A percentile compares a stretch with the other conserved stretches of the same genome.
These are phyloP conservation scores for Iris pallida DNA, from an alignment of 116 monocot species.

Conservation along the genomic window DNA sequence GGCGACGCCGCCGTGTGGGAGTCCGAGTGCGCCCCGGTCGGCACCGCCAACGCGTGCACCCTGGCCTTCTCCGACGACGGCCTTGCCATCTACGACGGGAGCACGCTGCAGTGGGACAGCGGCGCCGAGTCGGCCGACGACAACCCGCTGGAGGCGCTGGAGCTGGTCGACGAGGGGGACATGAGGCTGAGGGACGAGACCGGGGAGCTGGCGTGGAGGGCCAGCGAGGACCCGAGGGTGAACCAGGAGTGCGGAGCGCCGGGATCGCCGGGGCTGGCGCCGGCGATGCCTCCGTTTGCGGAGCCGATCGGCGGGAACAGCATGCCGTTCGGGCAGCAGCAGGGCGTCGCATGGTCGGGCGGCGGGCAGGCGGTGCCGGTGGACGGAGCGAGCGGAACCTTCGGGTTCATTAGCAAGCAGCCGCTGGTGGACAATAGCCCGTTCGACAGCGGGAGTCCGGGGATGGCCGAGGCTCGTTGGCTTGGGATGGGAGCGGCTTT, in stretches of 20 bases:
- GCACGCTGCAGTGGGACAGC: constrained; percentile 49
- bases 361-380: background rate
- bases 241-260: constrained; percentile 54
- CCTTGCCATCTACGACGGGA: constrained; percentile 73
- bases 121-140: constrained; percentile 30
- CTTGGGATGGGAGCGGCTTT: no score
- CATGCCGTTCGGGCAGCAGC: constrained; percentile 46
- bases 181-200: constrained; percentile 56
- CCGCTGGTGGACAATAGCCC: constrained; percentile 31
- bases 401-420: constrained; percentile 3
- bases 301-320: constrained; percentile 32
- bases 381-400: background rate
- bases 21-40: constrained; percentile 63
- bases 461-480: background rate
- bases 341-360: no score
- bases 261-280: constrained; percentile 48
- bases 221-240: constrained; percentile 49
- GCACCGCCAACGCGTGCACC: constrained; percentile 56
- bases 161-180: constrained; percentile 81
- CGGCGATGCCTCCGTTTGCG: constrained; percentile 47
- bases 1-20: constrained; percentile 51
- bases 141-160: constrained; percentile 40
- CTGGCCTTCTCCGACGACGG: constrained; percentile 54
- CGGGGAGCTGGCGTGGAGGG: constrained; percentile 76
- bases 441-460: constrained; percentile 25